These are phyloP conservation scores for Eucalyptus rudis DNA, from an alignment of 345 rosid species.

Conservation along the genomic window DNA sequence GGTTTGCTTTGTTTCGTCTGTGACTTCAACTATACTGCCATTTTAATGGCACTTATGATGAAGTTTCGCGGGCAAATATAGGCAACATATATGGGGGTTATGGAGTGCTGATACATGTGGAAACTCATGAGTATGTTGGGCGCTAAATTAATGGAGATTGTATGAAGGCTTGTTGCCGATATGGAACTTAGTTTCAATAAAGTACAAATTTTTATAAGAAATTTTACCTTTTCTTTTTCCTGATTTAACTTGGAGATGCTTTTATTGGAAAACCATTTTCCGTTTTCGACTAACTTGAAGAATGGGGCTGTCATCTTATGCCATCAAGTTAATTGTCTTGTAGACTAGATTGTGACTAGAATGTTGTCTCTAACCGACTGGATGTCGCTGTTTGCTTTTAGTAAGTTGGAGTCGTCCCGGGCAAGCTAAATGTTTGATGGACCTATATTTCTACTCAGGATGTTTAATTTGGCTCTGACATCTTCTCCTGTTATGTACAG, in stretches of 20 bases:
- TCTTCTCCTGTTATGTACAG: slow-evolving; percentile 7
- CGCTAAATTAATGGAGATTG: background rate
- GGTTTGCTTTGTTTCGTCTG: background rate
- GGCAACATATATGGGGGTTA: background rate
- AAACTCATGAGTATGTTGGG: background rate
- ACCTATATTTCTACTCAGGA: background rate
- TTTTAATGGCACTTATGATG: background rate
- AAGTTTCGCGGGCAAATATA: background rate
- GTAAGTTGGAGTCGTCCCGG: background rate
- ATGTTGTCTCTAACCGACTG: background rate
- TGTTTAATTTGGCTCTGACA: background rate
- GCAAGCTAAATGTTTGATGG: background rate
- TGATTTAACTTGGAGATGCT: background rate
- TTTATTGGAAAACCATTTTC: background rate
- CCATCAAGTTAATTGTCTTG: background rate
- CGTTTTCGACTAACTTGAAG: background rate
- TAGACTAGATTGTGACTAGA: background rate
- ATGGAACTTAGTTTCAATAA: background rate
- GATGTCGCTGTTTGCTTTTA: background rate
- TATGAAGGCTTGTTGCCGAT: background rate
- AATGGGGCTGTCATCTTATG: background rate
- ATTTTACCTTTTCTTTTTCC: background rate
- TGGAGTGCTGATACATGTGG: background rate
- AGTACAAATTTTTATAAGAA: background rate
- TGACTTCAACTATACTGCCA: background rate